Evolutionary conservation across 2,329 filamentous ascomycete genomes (phyloP).

Genomic region (Claviceps africana): DNA sequence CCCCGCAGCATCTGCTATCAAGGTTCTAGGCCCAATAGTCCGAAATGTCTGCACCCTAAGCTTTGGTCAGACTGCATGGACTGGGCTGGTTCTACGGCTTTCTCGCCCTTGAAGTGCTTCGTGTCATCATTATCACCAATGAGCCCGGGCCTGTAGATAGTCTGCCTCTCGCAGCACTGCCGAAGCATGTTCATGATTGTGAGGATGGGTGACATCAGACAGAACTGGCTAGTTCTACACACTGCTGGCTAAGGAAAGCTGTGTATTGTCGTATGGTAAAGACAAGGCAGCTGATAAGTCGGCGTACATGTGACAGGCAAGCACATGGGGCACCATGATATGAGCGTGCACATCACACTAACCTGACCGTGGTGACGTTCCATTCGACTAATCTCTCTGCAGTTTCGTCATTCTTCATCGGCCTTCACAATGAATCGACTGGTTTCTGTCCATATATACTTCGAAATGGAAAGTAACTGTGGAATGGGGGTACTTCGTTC

Average conservation of each 20-base stretch:
- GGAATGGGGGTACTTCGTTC: constrained; percentile 20
- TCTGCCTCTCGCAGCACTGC: not conserved
- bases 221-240: not conserved
- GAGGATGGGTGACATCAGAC: not conserved
- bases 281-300: too few relatives aligned
- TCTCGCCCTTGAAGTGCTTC: not conserved
- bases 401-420: not conserved
- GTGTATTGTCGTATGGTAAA: too few relatives aligned
- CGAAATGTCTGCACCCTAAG: too few relatives aligned
- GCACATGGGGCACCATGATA: not conserved
- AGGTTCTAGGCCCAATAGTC: too few relatives aligned
- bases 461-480: constrained; percentile 27
- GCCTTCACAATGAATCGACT: constrained; percentile 1
- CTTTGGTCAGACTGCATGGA: too few relatives aligned
- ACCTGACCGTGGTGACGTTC: not conserved
- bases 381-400: not conserved
- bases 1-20: too few relatives aligned
- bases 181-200: not conserved
- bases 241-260: not conserved
- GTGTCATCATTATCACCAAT: not conserved
- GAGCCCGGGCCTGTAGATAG: not conserved
- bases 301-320: not conserved
- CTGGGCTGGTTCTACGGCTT: not conserved
- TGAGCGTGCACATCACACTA: not conserved
- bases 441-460: constrained; percentile 27